A percentile compares a stretch with the other conserved stretches of the same genome.
Conservation (phyloP, 1,284 basidiomycete genomes). For the Ceratobasidium sp. region DNA sequence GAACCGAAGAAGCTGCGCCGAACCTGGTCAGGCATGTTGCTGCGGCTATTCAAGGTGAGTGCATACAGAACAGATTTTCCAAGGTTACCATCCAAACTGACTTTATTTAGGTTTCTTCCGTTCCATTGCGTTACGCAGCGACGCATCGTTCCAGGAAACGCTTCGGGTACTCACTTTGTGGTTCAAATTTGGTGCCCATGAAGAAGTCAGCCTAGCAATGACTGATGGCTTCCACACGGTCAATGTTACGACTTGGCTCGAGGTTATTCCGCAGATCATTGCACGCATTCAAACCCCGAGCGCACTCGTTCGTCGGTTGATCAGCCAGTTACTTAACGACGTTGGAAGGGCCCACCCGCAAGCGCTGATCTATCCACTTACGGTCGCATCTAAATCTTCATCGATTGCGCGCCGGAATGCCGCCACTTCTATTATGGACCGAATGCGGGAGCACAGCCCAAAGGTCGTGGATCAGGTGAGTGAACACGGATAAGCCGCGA, state of each 20-base stretch:
- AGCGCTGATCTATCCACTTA: constrained; percentile 96
- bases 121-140: constrained; percentile 88
- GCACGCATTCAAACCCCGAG: constrained; percentile 97
- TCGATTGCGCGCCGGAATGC: constrained; percentile 83
- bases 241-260: constrained; percentile 97
- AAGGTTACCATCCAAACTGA: not conserved
- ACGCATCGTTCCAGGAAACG: constrained; percentile 95
- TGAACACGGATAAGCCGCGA: constrained; percentile 22
- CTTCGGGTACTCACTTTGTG: constrained; percentile 93
- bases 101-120: constrained; percentile 82
- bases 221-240: constrained; percentile 87
- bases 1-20: constrained; percentile 69
- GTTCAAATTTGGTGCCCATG: constrained; percentile 97
- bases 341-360: constrained; percentile 98
- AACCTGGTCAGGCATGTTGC: constrained; percentile 87
- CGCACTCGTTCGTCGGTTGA: constrained; percentile 84
- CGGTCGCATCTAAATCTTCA: constrained; percentile 96
- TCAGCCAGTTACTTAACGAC: constrained; percentile 88
- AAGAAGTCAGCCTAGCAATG: constrained; percentile 91
- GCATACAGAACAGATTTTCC: not conserved
- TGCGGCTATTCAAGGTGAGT: constrained; percentile 87
- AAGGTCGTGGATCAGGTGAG: constrained; percentile 85
- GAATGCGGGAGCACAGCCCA: constrained; percentile 92
- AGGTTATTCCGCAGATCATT: constrained; percentile 99
- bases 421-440: constrained; percentile 88